Evolutionary conservation across 345 rosid species (phyloP), one percentile per base, ranked within the genome.

Genomic region (Eucalyptus viminalis): DNA sequence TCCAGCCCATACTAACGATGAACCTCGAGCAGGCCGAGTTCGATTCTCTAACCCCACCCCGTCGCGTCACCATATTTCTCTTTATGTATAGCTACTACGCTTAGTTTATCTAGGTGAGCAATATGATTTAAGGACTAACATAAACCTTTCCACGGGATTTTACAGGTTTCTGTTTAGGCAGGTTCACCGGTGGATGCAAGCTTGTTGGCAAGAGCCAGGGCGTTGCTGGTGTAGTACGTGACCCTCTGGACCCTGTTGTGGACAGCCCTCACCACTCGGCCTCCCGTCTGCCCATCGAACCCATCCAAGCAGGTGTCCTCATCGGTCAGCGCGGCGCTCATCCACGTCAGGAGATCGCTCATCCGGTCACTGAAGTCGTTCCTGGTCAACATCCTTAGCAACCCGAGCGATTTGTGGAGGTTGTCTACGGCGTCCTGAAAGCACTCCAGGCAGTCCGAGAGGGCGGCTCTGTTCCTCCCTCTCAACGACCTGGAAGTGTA

Each of bases 221-320:
- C 97, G 85, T 95, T 97, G 81, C 99, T 97, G 1, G 98, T 92
- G 17, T 95, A 34, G 88, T 95, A 95, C 81, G 92, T 89, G 29
- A 91, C 90, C 53, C 88, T 94, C 17, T 91, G 40, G 86, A 96
- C 97, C 89, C 90, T 92, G 19, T 87, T 88, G 40, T 88, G 91
- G 69, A 95, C 37, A 89, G 88, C 44, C 88, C 86, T 89, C 49
- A 94, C 92, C 45, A 5, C 62, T n/a, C 88, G 93, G 56, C 88
- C 91, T 44, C 89, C 87, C 27, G 47, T 91, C 16, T 76, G 88
- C 47, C 92, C 95, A 29, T 90, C 93, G 83, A 96, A 96, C 49
- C 98, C 99, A 88, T 95, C 99, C 87, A 95, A 81, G 92, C 99
- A 97, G 86, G 99, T 98, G 87, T 94, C 94, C 44, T 92, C 94